phyloP scores from a whole-genome alignment of 257 asterid genomes.

The Fraxinus anomala region DNA sequence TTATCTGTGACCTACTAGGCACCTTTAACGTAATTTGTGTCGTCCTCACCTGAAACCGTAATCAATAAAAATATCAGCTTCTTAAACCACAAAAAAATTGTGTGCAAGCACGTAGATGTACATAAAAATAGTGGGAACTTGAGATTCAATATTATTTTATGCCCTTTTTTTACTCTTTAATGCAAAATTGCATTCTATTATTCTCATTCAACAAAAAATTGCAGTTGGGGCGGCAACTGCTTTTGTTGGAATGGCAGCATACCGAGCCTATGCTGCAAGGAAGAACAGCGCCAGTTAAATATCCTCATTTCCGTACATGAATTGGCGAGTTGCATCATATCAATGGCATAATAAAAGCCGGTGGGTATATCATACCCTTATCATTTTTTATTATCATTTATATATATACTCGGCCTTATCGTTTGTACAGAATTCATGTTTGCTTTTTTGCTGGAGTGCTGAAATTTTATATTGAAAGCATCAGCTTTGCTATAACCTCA shows the following conservation, averaged over 20 bases:
- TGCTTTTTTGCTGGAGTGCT: conserved; percentile 4
- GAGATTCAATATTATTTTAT: conserved; percentile 2
- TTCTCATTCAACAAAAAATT: conserved; percentile 24
- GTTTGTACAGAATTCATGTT: conserved; percentile 16
- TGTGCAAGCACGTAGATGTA: neutral
- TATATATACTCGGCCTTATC: conserved; percentile 2
- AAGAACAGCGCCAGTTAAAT: conserved; percentile 64
- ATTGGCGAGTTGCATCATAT: conserved; percentile 17
- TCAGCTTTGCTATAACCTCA: conserved; percentile 8
- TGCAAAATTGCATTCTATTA: conserved; percentile 16
- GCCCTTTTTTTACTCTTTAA: conserved; percentile 10
- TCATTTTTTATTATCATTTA: neutral
- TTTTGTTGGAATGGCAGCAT: conserved; percentile 81
- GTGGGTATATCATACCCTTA: neutral
- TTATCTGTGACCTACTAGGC: neutral
- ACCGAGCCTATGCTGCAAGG: conserved; percentile 76
- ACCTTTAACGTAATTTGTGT: neutral
- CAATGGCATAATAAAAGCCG: neutral
- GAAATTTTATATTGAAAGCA: conserved; percentile 14
- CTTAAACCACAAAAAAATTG: neutral
- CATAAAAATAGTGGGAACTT: conserved; percentile 4
- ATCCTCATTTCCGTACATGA: conserved; percentile 27
- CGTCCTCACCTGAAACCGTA: neutral
- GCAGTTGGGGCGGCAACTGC: conserved; percentile 92
- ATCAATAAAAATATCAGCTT: neutral